Conservation (phyloP, 2,329 filamentous ascomycete genomes). For the Diaporthe australafricana region DNA sequence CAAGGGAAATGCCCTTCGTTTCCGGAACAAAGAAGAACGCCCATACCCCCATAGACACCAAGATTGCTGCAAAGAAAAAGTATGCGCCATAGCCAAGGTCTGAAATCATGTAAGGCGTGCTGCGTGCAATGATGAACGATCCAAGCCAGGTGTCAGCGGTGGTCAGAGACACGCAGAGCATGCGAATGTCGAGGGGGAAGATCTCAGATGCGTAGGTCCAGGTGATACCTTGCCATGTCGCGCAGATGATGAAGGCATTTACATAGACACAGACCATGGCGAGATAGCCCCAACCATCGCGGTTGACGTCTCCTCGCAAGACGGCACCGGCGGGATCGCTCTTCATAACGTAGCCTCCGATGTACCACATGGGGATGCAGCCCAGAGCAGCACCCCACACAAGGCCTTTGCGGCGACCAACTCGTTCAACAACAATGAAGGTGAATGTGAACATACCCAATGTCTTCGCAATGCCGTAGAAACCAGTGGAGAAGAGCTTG, state of each 20-base stretch:
- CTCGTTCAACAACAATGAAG: constrained; percentile 60
- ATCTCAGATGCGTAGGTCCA: constrained; percentile 21
- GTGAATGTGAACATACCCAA: constrained; percentile 68
- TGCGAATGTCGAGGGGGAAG: constrained; percentile 9
- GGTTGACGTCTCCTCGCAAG: constrained; percentile 6
- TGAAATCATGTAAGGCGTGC: constrained; percentile 14
- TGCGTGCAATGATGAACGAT: constrained; percentile 13
- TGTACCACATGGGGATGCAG: constrained; percentile 11
- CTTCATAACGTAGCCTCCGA: constrained; percentile 17
- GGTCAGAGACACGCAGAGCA: constrained; percentile 14
- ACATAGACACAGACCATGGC: constrained; percentile 18
- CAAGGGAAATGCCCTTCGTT: constrained; percentile 63
- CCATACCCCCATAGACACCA: constrained; percentile 5
- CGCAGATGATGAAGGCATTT: constrained; percentile 21
- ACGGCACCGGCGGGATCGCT: constrained; percentile 6
- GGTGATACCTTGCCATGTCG: constrained; percentile 13
- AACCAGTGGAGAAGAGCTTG: constrained; percentile 70
- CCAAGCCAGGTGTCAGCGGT: constrained; percentile 10
- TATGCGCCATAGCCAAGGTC: constrained; percentile 16
- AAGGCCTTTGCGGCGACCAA: constrained; percentile 11
- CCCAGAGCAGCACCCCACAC: constrained; percentile 15
- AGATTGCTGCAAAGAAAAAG: constrained; percentile 18
- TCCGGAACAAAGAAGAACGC: constrained; percentile 73
- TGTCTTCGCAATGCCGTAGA: constrained; percentile 74
- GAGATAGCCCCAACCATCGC: constrained; percentile 14